Evolutionary conservation across 2,329 filamentous ascomycete species (phyloP).

Genomic region (Mycosphaerelloides madeirae): DNA sequence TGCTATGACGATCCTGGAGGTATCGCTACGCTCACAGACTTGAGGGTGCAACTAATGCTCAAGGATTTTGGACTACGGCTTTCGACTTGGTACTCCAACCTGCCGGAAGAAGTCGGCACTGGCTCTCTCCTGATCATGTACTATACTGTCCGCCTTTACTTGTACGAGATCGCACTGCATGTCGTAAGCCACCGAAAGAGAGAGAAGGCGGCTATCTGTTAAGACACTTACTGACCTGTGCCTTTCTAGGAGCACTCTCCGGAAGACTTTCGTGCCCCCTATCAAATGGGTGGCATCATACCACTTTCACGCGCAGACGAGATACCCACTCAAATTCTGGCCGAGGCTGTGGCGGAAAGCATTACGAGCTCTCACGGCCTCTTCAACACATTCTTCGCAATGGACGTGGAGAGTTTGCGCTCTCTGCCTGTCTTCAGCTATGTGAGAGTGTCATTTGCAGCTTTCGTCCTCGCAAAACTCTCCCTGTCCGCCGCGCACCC

Average conservation of each 20-base stretch:
- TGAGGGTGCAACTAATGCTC: conserved; percentile 60
- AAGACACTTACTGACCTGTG: too few relatives aligned
- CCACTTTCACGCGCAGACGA: conserved; percentile 29
- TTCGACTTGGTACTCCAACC: conserved; percentile 54
- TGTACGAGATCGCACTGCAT: conserved; percentile 71
- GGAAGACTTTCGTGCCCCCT: conserved; percentile 48
- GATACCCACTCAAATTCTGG: conserved; percentile 52
- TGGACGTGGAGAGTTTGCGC: conserved; percentile 56
- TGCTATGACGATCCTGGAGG: conserved; percentile 59
- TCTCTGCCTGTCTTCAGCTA: conserved; percentile 66
- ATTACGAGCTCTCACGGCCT: conserved; percentile 62
- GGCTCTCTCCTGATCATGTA: conserved; percentile 62
- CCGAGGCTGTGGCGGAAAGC: conserved; percentile 63
- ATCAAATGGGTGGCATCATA: conserved; percentile 45
- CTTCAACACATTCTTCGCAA: conserved; percentile 59
- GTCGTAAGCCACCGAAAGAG: too few relatives aligned
- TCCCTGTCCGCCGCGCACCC: conserved; percentile 63
- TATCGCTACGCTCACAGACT: conserved; percentile 53
- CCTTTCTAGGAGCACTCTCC: conserved; percentile 55
- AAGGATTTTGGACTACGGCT: conserved; percentile 62
- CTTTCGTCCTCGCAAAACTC: conserved; percentile 69
- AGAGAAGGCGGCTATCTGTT: too few relatives aligned
- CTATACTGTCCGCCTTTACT: conserved; percentile 63
- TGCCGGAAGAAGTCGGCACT: conserved; percentile 40
- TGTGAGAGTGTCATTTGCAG: conserved; percentile 66